These are phyloP conservation scores for Dovyalis caffra DNA, from an alignment of 345 rosid genomes.

Conservation along the genomic window DNA sequence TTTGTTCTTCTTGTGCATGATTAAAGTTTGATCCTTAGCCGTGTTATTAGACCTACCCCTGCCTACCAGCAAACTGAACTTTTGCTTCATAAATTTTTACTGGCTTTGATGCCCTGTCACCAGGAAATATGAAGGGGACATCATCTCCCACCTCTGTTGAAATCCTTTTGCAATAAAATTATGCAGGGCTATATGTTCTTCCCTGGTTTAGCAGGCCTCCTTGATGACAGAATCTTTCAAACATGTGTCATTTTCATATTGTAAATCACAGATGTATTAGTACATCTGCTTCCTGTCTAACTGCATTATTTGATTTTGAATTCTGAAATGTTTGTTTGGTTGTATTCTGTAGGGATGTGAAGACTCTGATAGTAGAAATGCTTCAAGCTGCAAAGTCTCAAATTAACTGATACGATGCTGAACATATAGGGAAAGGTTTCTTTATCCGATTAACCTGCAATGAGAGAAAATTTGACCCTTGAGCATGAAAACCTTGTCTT, in stretches of 20 bases:
- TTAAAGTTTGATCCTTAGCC: neutral
- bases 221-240: neutral
- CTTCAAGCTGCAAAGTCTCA: conserved; percentile 67
- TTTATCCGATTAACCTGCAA: neutral
- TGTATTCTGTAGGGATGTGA: conserved; percentile 65
- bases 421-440: conserved; percentile 7
- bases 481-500: neutral
- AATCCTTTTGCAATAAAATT: neutral
- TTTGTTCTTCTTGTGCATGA: neutral
- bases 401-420: conserved; percentile 27
- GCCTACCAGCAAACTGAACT: neutral
- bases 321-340: conserved; percentile 17
- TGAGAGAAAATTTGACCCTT: neutral
- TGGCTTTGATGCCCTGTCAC: neutral
- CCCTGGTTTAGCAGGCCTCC: neutral
- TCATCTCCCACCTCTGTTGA: neutral
- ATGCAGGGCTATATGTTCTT: neutral
- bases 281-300: neutral
- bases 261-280: neutral
- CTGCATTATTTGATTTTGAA: neutral
- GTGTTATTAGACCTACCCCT: neutral
- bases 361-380: conserved; percentile 85
- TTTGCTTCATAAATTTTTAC: neutral
- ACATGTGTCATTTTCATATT: neutral
- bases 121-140: neutral